These are phyloP conservation scores for Fremontodendron californicum DNA, from an alignment of 345 rosid genomes.

Conservation along the genomic window DNA sequence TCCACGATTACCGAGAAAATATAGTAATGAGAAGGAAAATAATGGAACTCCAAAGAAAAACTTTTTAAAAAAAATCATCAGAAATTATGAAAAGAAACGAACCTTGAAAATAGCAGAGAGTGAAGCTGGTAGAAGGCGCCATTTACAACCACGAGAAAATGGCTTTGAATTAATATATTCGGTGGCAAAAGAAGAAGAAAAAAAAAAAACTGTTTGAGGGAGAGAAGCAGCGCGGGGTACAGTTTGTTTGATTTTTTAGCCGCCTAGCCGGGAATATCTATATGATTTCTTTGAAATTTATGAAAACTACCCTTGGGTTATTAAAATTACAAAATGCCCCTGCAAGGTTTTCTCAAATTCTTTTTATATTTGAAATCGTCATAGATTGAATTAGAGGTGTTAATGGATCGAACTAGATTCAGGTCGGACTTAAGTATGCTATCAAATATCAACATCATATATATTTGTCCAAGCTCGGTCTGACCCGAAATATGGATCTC, in stretches of 20 bases:
- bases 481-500: too few species aligned
- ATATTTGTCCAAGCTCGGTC: too few species aligned
- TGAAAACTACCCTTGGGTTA: too few species aligned
- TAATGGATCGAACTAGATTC: too few species aligned
- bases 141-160: neutral
- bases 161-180: neutral
- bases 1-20: neutral
- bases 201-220: neutral
- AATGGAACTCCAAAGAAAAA: neutral
- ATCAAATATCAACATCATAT: too few species aligned
- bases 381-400: too few species aligned
- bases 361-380: too few species aligned
- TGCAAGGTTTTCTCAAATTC: too few species aligned
- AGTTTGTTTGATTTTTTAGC: neutral
- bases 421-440: too few species aligned
- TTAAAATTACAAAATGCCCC: too few species aligned
- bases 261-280: neutral
- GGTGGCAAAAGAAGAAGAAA: neutral
- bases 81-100: neutral
- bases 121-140: neutral
- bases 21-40: neutral
- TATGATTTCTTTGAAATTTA: too few species aligned
- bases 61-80: neutral
- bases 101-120: neutral
- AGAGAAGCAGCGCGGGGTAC: neutral